These are phyloP conservation scores for Asclepias syriaca DNA, from an alignment of 257 asterid species.

Conservation along the genomic window DNA sequence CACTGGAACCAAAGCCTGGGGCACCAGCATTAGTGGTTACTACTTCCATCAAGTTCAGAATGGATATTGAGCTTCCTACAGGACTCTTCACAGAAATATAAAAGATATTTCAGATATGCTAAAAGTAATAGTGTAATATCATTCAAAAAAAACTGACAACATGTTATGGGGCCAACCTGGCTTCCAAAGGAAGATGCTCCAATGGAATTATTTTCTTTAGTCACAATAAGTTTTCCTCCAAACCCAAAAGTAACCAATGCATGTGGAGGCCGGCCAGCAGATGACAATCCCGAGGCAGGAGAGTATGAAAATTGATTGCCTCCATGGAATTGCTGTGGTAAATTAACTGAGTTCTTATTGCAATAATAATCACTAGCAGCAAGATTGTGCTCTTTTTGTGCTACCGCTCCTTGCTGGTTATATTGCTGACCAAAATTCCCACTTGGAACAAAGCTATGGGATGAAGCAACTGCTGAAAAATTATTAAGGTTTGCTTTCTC, in stretches of 20 bases:
- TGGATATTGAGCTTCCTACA: slow-evolving; percentile 55
- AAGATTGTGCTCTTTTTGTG: slow-evolving; percentile 41
- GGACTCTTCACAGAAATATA: slow-evolving; percentile 50
- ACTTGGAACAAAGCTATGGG: slow-evolving; percentile 30
- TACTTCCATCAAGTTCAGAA: slow-evolving; percentile 74
- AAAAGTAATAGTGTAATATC: background rate
- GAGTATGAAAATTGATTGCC: slow-evolving; percentile 48
- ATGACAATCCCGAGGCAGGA: slow-evolving; percentile 61
- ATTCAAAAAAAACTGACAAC: slow-evolving; percentile 11
- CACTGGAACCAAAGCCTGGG: slow-evolving; percentile 39
- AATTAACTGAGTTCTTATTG: slow-evolving; percentile 39
- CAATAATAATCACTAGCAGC: slow-evolving; percentile 42
- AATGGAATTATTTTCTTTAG: slow-evolving; percentile 46
- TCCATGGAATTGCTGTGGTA: slow-evolving; percentile 48
- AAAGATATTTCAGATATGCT: slow-evolving; percentile 17
- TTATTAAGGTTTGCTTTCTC: slow-evolving; percentile 35
- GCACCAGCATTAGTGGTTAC: slow-evolving; percentile 37
- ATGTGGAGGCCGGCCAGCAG: slow-evolving; percentile 93
- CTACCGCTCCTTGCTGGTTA: slow-evolving; percentile 39
- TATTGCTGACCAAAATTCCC: slow-evolving; percentile 43
- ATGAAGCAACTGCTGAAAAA: slow-evolving; percentile 34
- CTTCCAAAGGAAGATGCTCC: slow-evolving; percentile 49
- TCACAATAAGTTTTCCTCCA: slow-evolving; percentile 89
- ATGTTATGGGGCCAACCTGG: slow-evolving; percentile 60
- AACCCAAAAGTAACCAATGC: slow-evolving; percentile 92